phyloP scores from a whole-genome alignment of 176 grass and related monocot species.

The Saccharum spontaneum region DNA sequence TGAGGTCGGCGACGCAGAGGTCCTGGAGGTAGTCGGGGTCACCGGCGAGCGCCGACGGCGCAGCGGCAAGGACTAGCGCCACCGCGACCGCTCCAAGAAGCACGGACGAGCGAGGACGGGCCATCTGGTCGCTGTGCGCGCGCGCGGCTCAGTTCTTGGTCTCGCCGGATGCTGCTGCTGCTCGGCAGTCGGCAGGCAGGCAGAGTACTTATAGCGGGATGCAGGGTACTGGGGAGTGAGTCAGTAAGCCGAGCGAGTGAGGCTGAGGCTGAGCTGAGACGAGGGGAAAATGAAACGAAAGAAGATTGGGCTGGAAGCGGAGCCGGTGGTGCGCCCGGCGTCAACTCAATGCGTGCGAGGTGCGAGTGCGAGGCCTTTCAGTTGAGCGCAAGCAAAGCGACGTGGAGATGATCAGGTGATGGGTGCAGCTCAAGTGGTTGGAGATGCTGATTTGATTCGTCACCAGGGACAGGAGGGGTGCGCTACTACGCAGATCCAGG shows the following conservation, averaged over 20 bases:
- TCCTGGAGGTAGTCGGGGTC: conserved; percentile 93
- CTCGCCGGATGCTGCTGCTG: neutral
- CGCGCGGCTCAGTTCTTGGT: neutral
- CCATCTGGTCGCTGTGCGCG: neutral
- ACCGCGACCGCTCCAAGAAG: conserved; percentile 6
- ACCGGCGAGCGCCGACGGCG: conserved; percentile 32
- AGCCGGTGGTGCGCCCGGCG: neutral
- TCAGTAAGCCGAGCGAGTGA: no score
- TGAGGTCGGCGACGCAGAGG: conserved; percentile 78
- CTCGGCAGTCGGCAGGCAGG: neutral
- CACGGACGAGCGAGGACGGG: neutral
- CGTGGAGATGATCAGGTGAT: neutral
- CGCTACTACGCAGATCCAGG: neutral
- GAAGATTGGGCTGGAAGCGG: neutral
- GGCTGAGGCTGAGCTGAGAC: neutral
- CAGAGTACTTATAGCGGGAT: neutral
- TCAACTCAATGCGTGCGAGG: neutral
- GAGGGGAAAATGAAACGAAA: conserved; percentile 25
- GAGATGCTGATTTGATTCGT: neutral
- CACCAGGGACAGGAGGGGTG: neutral
- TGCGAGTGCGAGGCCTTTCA: neutral
- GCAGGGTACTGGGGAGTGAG: no score
- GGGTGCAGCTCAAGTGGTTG: neutral
- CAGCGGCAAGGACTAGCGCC: conserved; percentile 1
- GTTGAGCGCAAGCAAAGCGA: neutral